Percentiles rank a stretch among this genome's conserved stretches.
Evolutionary conservation across 306 rosid genomes (phyloP).

Genomic region (Acacia confusa): DNA sequence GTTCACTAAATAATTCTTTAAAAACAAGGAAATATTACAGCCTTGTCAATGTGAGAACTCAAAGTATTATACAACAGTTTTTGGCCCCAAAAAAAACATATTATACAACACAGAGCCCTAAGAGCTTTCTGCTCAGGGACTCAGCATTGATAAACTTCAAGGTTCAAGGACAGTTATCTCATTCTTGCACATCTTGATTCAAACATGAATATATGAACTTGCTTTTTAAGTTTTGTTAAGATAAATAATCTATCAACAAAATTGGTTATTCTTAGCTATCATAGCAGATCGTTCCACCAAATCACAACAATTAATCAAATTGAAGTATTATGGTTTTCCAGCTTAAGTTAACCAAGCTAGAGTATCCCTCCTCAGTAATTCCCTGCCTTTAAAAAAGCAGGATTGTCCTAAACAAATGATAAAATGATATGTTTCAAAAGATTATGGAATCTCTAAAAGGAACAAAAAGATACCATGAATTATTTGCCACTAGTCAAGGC

Average conservation of each 20-base stretch:
- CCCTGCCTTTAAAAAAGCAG: background rate
- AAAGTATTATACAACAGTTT: background rate
- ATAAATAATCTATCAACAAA: background rate
- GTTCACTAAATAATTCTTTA: no score
- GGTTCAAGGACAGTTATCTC: background rate
- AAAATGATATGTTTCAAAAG: conserved; percentile 14
- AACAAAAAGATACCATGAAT: conserved; percentile 17
- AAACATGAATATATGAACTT: conserved; percentile 2
- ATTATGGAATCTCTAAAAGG: conserved; percentile 11
- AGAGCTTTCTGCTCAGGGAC: background rate
- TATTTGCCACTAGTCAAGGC: conserved; percentile 36
- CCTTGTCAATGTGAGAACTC: background rate
- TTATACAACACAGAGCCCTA: conserved; percentile 6
- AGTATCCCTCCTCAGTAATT: conserved; percentile 14
- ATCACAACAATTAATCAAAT: conserved; percentile 18
- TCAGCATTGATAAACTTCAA: background rate
- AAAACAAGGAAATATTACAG: background rate
- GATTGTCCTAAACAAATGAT: background rate
- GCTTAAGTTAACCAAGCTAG: background rate
- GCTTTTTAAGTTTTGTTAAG: background rate
- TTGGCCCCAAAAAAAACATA: background rate
- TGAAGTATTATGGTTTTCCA: background rate
- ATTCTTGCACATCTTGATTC: background rate
- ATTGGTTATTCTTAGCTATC: background rate
- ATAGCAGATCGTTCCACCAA: conserved; percentile 1